These are phyloP conservation scores for Claviceps monticola DNA, from an alignment of 2,329 filamentous ascomycete genomes.

Conservation along the genomic window DNA sequence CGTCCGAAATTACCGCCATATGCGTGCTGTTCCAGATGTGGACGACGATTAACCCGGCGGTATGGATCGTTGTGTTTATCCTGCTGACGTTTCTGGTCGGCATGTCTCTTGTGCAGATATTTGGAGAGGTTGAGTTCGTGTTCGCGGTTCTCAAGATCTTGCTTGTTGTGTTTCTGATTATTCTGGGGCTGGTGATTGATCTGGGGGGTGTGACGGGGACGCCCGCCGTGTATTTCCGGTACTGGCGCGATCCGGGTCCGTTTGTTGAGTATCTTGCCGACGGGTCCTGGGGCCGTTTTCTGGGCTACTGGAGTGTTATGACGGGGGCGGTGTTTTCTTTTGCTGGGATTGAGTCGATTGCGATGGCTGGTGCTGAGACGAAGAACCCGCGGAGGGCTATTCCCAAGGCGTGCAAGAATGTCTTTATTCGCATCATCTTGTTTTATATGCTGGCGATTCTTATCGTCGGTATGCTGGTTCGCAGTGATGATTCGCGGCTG, in stretches of 20 bases:
- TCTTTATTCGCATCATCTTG: slow-evolving; percentile 43
- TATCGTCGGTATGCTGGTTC: slow-evolving; percentile 55
- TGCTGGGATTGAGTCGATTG: slow-evolving; percentile 48
- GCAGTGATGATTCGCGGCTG: slow-evolving; percentile 41
- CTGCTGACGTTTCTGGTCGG: slow-evolving; percentile 41
- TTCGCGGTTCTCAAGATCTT: slow-evolving; percentile 43
- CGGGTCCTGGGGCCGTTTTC: slow-evolving; percentile 46
- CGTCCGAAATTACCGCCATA: slow-evolving; percentile 48
- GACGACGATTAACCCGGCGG: slow-evolving; percentile 40
- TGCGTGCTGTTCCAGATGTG: slow-evolving; percentile 50
- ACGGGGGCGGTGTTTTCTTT: slow-evolving; percentile 55
- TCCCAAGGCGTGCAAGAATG: slow-evolving; percentile 40
- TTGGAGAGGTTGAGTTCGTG: slow-evolving; percentile 43
- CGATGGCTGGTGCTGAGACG: slow-evolving; percentile 48
- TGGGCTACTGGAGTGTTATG: slow-evolving; percentile 51
- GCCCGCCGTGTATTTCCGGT: slow-evolving; percentile 48
- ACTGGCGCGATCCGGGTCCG: slow-evolving; percentile 56
- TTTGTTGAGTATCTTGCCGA: slow-evolving; percentile 51
- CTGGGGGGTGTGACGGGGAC: slow-evolving; percentile 46
- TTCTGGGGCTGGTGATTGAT: slow-evolving; percentile 48
- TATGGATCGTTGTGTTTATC: slow-evolving; percentile 37
- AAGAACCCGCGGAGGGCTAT: slow-evolving; percentile 39
- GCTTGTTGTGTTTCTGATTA: slow-evolving; percentile 47
- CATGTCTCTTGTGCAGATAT: slow-evolving; percentile 42
- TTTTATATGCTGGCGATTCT: slow-evolving; percentile 54